A percentile compares a stretch with the other conserved stretches of the same genome.
These are phyloP conservation scores for Lagenaria siceraria DNA, from an alignment of 306 rosid genomes.

Conservation along the genomic window DNA sequence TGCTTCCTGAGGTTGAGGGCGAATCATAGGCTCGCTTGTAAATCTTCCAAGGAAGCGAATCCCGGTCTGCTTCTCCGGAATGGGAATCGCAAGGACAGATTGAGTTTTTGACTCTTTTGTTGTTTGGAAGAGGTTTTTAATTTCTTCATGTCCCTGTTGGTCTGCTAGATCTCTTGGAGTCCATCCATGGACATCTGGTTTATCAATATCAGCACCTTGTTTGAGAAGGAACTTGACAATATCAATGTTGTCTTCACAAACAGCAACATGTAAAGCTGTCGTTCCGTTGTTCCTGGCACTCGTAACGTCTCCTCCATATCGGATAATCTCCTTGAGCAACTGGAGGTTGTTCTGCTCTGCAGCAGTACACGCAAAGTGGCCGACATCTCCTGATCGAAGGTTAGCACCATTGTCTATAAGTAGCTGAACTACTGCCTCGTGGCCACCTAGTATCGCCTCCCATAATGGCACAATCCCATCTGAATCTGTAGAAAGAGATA, in stretches of 20 bases:
- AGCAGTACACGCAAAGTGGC: slow-evolving; percentile 55
- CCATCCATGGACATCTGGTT: slow-evolving; percentile 52
- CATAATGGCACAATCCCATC: slow-evolving; percentile 73
- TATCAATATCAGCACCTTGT: slow-evolving; percentile 54
- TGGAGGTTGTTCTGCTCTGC: slow-evolving; percentile 44
- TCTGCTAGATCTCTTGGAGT: slow-evolving; percentile 68
- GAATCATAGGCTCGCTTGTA: slow-evolving; percentile 63
- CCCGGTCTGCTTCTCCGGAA: slow-evolving; percentile 22
- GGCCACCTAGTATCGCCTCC: slow-evolving; percentile 64
- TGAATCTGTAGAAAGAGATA: slow-evolving; percentile 30
- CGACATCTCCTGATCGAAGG: slow-evolving; percentile 40
- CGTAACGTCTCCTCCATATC: slow-evolving; percentile 53
- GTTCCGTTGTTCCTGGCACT: slow-evolving; percentile 25
- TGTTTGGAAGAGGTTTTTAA: slow-evolving; percentile 42
- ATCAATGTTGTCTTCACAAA: slow-evolving; percentile 49
- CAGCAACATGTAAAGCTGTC: slow-evolving; percentile 78
- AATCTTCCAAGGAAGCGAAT: slow-evolving; percentile 45
- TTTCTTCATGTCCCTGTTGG: slow-evolving; percentile 67
- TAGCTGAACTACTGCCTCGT: slow-evolving; percentile 36
- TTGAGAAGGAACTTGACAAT: slow-evolving; percentile 51
- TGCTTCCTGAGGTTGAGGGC: slow-evolving; percentile 23
- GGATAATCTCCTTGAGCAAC: slow-evolving; percentile 41
- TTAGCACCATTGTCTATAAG: slow-evolving; percentile 54
- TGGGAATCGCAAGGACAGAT: slow-evolving; percentile 7
- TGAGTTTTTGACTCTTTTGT: slow-evolving; percentile 23